Evolutionary conservation across 139 green algal genomes (phyloP), one percentile per base, ranked within the genome.

Genomic region (Tetradesmus obliquus): DNA sequence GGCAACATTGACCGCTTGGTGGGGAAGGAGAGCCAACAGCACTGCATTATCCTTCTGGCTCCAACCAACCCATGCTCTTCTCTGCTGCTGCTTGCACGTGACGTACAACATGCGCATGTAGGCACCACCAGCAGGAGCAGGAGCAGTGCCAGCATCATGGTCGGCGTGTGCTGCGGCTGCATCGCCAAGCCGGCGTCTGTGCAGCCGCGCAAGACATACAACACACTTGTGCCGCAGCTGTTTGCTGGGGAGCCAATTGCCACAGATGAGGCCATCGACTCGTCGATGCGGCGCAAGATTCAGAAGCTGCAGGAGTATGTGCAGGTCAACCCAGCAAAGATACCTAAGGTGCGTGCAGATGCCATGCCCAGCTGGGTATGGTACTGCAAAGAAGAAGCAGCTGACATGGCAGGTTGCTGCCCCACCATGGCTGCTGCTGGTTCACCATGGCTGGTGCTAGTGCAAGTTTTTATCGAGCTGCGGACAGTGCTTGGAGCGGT

Each of bases 261-360:
- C 15, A 90, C 92, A 45, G 72, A 91, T 15, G 92, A 95, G 32
- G 53, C 92, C 10, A 87, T 96, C 15, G 83, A 93, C 53, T 84
- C 83, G 7, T 80, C 89, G 3, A 72, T 94, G 19, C 82, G 76
- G 54, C 90, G 94, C 12, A 95, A 95, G 85, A 94, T 96, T 45
- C 93, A 91, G 5, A 97, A 97, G 90, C 85, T 97, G 71, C 90
- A 95, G n/a, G 94, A 96, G 85, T 97, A 97, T 80, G 79, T 96
- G 45, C 84, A 94, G 20, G 91, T 91, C 12, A 95, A 96, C 66
- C 93, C 95, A 19, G 79, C 84, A 55, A 95, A 94, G 62, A 93
- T 93, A 2, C 85, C 90, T 22, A 97, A 97, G 93, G 95, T 95
- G 55, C 15, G 91, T 54, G 24, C 53, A 24, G 45, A 3, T 82